Conservation (phyloP, 2,329 filamentous ascomycete species). For the Didymella exigua region DNA sequence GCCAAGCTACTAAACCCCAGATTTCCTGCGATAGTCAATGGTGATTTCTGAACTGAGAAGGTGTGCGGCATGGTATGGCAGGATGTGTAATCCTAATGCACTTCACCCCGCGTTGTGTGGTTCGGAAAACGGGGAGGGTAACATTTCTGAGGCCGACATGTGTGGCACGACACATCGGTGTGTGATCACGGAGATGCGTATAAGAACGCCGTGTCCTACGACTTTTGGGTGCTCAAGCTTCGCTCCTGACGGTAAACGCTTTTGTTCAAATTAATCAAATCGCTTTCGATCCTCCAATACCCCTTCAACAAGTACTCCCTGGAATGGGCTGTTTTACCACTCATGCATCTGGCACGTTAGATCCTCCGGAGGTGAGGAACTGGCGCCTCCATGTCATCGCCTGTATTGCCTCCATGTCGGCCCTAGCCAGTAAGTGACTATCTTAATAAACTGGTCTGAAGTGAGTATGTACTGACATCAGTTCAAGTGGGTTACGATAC, state of each 20-base stretch:
- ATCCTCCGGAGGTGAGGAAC: conserved; percentile 45
- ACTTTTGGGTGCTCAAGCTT: conserved; percentile 8
- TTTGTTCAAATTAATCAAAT: background rate
- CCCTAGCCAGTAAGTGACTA: conserved; percentile 40
- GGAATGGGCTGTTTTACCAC: conserved; percentile 37
- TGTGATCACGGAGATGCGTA: background rate
- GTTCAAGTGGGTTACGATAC: conserved; percentile 42
- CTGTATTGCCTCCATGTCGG: conserved; percentile 46
- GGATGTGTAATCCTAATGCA: conserved; percentile 19
- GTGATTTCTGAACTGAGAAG: conserved; percentile 22
- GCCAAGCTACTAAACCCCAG: conserved; percentile 30
- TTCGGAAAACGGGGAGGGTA: conserved; percentile 14
- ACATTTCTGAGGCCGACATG: conserved; percentile 15
- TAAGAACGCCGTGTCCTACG: conserved; percentile 3
- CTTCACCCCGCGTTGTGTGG: conserved; percentile 23
- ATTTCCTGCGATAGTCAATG: conserved; percentile 22
- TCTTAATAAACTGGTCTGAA: background rate
- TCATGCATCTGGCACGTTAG: conserved; percentile 41
- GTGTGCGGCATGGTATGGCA: conserved; percentile 17
- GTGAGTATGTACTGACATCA: background rate
- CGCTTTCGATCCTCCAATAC: background rate
- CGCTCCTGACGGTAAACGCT: conserved; percentile 9
- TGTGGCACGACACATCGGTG: background rate
- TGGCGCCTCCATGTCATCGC: conserved; percentile 45
- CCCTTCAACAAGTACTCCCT: conserved; percentile 12